These are phyloP conservation scores for Mimosa pudica DNA, from an alignment of 306 rosid species.

Conservation along the genomic window DNA sequence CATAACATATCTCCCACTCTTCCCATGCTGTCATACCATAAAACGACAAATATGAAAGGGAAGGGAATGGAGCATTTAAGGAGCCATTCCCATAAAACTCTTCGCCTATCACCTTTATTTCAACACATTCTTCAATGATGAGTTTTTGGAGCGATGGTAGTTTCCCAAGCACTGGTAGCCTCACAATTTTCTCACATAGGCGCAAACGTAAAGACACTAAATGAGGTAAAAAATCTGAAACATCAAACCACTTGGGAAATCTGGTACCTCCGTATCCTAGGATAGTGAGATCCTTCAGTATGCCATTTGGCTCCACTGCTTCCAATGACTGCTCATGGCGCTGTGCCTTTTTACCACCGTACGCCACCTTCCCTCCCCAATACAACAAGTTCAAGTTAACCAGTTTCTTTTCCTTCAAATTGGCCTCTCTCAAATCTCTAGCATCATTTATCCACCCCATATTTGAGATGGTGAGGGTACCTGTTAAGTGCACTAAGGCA, in stretches of 20 bases:
- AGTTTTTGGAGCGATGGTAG: slow-evolving; percentile 7
- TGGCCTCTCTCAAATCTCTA: not conserved
- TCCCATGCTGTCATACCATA: not conserved
- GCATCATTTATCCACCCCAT: not conserved
- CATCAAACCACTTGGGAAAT: slow-evolving; percentile 30
- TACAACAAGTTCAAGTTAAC: not conserved
- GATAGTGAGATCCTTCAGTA: not conserved
- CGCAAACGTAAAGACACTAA: not conserved
- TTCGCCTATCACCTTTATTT: not conserved
- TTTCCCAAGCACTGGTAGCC: slow-evolving; percentile 24
- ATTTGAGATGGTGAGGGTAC: slow-evolving; percentile 2
- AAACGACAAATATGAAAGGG: not conserved
- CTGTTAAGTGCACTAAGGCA: slow-evolving; percentile 10
- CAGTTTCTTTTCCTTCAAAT: slow-evolving; percentile 22
- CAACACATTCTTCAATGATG: fast-evolving
- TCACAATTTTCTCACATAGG: not conserved
- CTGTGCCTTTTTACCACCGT: not conserved
- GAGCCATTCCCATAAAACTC: slow-evolving; percentile 19
- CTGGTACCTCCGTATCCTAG: not conserved
- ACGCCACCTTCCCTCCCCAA: too few species aligned
- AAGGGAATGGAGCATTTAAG: not conserved
- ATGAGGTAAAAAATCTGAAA: not conserved
- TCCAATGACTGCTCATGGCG: not conserved
- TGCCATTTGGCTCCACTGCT: not conserved
- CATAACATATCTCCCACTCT: not conserved